phyloP scores from a whole-genome alignment of 2,329 filamentous ascomycete species.

The Penicillium expansum region DNA sequence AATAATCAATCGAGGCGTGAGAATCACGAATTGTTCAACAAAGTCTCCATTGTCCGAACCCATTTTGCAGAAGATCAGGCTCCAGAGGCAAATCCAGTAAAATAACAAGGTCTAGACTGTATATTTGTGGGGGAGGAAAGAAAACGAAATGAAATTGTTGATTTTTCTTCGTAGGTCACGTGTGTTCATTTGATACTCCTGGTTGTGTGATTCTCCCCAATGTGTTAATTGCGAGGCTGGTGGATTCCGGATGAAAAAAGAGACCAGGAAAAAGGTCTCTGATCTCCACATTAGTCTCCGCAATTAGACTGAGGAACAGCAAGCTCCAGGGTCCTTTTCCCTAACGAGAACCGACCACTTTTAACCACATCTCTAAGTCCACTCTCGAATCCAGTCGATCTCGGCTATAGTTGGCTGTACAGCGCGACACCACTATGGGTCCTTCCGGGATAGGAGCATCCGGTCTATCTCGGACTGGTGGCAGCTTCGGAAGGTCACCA shows the following conservation, averaged over 20 bases:
- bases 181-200: background rate
- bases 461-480: too few species aligned
- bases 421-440: too few species aligned
- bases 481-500: too few species aligned
- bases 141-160: background rate
- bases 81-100: background rate
- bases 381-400: too few species aligned
- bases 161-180: background rate
- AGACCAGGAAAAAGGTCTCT: background rate
- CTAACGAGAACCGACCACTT: too few species aligned
- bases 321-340: too few species aligned
- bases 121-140: background rate
- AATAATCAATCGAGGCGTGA: constrained; percentile 19
- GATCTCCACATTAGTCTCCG: background rate
- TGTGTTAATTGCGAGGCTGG: too few species aligned
- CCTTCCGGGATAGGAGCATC: too few species aligned
- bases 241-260: background rate
- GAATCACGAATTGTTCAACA: constrained; percentile 14
- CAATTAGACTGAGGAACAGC: background rate
- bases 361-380: too few species aligned
- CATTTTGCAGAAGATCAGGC: background rate
- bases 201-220: background rate
- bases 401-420: too few species aligned
- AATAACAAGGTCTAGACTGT: background rate
- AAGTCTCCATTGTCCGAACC: background rate